These are phyloP conservation scores for Phallus indusiatus DNA, from an alignment of 768 basidiomycete species.

Conservation along the genomic window DNA sequence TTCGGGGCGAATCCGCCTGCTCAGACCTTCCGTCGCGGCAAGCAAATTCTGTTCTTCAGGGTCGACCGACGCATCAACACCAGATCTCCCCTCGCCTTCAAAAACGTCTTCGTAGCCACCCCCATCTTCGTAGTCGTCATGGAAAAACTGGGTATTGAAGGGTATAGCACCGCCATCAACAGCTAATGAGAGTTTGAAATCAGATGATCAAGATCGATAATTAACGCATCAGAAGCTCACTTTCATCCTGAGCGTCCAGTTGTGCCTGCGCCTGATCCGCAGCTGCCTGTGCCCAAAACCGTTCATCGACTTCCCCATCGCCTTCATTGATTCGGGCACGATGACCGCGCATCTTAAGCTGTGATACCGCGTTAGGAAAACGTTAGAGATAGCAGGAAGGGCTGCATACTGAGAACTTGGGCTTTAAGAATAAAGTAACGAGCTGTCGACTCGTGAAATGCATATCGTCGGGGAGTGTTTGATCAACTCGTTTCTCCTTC, in stretches of 20 bases:
- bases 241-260: slow-evolving; percentile 52
- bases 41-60: slow-evolving; percentile 81
- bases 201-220: slow-evolving; percentile 12
- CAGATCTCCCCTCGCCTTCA: slow-evolving; percentile 30
- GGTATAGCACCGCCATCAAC: slow-evolving; percentile 53
- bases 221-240: slow-evolving; percentile 29
- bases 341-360: slow-evolving; percentile 88
- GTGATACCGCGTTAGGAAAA: background rate
- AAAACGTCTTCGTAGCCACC: slow-evolving; percentile 48
- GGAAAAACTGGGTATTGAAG: slow-evolving; percentile 96
- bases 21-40: slow-evolving; percentile 66
- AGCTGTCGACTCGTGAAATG: slow-evolving; percentile 90
- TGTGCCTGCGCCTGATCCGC: slow-evolving; percentile 62
- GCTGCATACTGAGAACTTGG: slow-evolving; percentile 76
- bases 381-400: background rate
- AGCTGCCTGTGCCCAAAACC: slow-evolving; percentile 95
- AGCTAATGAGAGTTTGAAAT: slow-evolving; percentile 14
- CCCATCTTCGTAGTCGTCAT: slow-evolving; percentile 80
- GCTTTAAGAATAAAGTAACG: slow-evolving; percentile 89
- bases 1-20: slow-evolving; percentile 76
- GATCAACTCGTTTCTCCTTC: slow-evolving; percentile 55
- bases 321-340: slow-evolving; percentile 38
- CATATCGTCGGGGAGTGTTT: slow-evolving; percentile 91
- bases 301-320: slow-evolving; percentile 89
- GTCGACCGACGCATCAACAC: slow-evolving; percentile 25